Percentiles rank a stretch among this genome's conserved stretches.
Evolutionary conservation across 1,284 basidiomycete genomes (phyloP).

Genomic region (Ceratorhiza oryzae-sativae): DNA sequence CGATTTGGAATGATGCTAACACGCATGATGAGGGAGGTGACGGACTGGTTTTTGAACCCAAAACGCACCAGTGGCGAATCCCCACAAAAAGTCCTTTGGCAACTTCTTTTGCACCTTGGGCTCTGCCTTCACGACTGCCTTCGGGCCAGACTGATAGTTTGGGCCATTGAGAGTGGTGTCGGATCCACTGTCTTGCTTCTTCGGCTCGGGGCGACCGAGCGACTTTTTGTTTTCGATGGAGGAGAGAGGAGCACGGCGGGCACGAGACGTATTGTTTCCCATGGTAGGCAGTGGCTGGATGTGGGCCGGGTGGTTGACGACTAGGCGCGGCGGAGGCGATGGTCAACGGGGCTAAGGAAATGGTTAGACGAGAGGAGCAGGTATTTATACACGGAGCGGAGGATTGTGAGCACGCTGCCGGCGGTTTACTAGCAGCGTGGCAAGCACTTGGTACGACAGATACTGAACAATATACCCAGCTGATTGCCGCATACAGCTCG

Average conservation of each 20-base stretch:
- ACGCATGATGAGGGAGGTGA: slow-evolving; percentile 15
- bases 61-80: slow-evolving; percentile 69
- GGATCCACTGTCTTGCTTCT: slow-evolving; percentile 7
- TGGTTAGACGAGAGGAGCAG: slow-evolving; percentile 1
- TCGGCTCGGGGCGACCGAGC: slow-evolving; percentile 11
- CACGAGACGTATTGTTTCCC: slow-evolving; percentile 36
- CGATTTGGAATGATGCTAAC: slow-evolving; percentile 68
- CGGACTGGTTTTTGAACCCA: neutral
- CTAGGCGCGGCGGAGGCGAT: neutral
- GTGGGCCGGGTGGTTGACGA: slow-evolving; percentile 6
- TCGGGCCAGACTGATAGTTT: neutral
- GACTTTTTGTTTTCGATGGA: slow-evolving; percentile 29
- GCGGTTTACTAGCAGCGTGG: slow-evolving; percentile 34
- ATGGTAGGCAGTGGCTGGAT: slow-evolving; percentile 10
- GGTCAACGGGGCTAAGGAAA: slow-evolving; percentile 23
- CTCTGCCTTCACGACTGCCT: slow-evolving; percentile 1
- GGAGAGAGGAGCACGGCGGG: slow-evolving; percentile 25
- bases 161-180: slow-evolving; percentile 20
- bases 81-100: slow-evolving; percentile 70
- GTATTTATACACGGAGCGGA: slow-evolving; percentile 36
- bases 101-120: slow-evolving; percentile 45
- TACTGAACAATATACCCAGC: slow-evolving; percentile 31
- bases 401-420: slow-evolving; percentile 24
- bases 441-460: slow-evolving; percentile 33
- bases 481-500: slow-evolving; percentile 31